Evolutionary conservation across 2,329 filamentous ascomycete genomes (phyloP).

Genomic region (Colletotrichum navitas): DNA sequence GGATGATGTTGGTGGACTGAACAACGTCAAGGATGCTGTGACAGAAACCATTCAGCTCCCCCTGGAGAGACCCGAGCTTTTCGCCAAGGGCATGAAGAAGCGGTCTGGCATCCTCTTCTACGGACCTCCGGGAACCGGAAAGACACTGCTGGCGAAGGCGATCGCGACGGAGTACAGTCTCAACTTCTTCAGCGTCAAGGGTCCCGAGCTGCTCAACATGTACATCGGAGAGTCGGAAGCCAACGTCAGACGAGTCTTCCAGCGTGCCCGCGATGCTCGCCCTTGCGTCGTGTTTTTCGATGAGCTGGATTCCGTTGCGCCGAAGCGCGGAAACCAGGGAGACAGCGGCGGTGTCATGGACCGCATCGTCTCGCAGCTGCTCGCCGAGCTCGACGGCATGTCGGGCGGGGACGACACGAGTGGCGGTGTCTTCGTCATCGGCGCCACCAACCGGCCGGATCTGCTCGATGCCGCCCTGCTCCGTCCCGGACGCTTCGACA

Average conservation of each 20-base stretch:
- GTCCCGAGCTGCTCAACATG: slow-evolving; percentile 93
- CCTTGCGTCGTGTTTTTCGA: slow-evolving; percentile 96
- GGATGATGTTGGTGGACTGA: slow-evolving; percentile 94
- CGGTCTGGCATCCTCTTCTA: slow-evolving; percentile 90
- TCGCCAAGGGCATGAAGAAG: slow-evolving; percentile 98
- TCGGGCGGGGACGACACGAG: slow-evolving; percentile 86
- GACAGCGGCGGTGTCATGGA: slow-evolving; percentile 99
- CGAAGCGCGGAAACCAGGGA: slow-evolving; percentile 96
- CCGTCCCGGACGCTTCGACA: slow-evolving; percentile 93
- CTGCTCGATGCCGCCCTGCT: slow-evolving; percentile 90
- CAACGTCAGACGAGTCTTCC: slow-evolving; percentile 90
- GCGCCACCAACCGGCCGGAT: slow-evolving; percentile 95
- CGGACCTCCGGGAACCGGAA: slow-evolving; percentile 90
- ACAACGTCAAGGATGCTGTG: slow-evolving; percentile 96
- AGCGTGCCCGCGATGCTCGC: slow-evolving; percentile 84
- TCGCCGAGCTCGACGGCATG: slow-evolving; percentile 98
- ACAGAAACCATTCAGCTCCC: slow-evolving; percentile 97
- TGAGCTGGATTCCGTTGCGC: slow-evolving; percentile 92
- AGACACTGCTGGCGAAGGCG: slow-evolving; percentile 92
- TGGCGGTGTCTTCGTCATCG: slow-evolving; percentile 95
- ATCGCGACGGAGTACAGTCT: slow-evolving; percentile 94
- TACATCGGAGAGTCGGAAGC: slow-evolving; percentile 96
- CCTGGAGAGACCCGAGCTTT: slow-evolving; percentile 90
- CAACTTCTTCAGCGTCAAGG: slow-evolving; percentile 95
- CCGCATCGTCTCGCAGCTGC: slow-evolving; percentile 92